These are phyloP conservation scores for Pythium dissotocum DNA, from an alignment of 352 stramenopile species.

Conservation along the genomic window DNA sequence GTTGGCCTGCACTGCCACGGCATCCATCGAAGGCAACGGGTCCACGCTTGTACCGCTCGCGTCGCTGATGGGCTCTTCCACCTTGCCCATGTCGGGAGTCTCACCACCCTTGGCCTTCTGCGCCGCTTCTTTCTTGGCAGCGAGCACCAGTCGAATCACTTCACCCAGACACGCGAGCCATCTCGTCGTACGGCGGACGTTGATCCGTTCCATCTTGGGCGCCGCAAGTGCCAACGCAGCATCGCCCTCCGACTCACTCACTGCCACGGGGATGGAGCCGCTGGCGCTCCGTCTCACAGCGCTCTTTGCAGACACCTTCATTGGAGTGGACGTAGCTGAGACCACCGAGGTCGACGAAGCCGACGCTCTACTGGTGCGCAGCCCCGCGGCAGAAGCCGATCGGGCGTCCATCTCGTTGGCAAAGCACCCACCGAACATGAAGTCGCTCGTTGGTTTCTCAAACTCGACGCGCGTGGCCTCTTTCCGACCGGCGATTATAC, in stretches of 20 bases:
- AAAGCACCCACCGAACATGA: slow-evolving; percentile 63
- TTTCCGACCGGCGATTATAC: slow-evolving; percentile 52
- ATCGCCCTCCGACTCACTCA: slow-evolving; percentile 22
- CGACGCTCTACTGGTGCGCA: slow-evolving; percentile 13
- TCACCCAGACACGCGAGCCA: slow-evolving; percentile 68
- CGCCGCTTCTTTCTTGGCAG: slow-evolving; percentile 13
- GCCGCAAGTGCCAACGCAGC: slow-evolving; percentile 37
- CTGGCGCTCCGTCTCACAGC: slow-evolving; percentile 4
- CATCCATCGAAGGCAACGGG: neutral
- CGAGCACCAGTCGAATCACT: slow-evolving; percentile 59
- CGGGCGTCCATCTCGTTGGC: slow-evolving; percentile 41
- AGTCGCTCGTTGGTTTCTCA: slow-evolving; percentile 59
- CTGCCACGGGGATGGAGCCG: neutral
- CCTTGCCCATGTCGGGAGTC: neutral
- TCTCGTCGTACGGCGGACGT: slow-evolving; percentile 70
- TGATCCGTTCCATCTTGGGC: slow-evolving; percentile 80
- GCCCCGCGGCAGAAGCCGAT: slow-evolving; percentile 7
- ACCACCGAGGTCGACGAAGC: neutral
- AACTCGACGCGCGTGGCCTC: slow-evolving; percentile 53
- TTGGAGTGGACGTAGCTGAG: neutral
- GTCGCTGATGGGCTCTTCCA: neutral
- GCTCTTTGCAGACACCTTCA: slow-evolving; percentile 5
- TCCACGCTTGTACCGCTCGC: neutral
- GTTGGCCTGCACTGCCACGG: neutral
- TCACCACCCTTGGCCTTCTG: neutral